Percentiles rank a stretch among this genome's conserved stretches.
phyloP scores from a whole-genome alignment of 148 eudicot species.

The Agrostemma githago region DNA sequence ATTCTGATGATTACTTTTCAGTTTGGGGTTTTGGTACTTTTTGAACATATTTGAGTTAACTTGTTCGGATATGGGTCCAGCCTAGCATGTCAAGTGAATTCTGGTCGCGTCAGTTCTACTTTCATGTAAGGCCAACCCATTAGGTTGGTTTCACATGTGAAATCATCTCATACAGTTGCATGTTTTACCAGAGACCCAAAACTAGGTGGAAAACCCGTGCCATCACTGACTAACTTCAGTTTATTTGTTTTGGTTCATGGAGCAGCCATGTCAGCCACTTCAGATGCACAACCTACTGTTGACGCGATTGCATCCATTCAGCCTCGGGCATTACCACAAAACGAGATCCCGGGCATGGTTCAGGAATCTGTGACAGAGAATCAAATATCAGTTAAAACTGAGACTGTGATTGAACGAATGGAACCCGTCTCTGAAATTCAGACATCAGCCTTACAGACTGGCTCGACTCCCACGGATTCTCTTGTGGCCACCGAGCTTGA shows the following conservation, averaged over 20 bases:
- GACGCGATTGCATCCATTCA: slow-evolving; percentile 10
- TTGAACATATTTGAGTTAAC: background rate
- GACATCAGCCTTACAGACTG: slow-evolving; percentile 27
- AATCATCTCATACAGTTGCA: background rate
- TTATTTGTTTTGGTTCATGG: slow-evolving; percentile 12
- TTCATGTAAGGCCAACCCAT: background rate
- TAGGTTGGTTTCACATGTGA: background rate
- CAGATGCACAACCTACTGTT: slow-evolving; percentile 18
- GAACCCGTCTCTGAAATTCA: slow-evolving; percentile 31
- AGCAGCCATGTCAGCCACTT: slow-evolving; percentile 24
- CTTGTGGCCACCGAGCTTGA: slow-evolving; percentile 38
- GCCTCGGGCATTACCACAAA: slow-evolving; percentile 1
- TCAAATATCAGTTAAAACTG: slow-evolving; percentile 8
- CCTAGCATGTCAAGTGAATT: background rate
- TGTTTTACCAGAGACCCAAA: background rate
- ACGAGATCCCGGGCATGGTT: slow-evolving; percentile 11
- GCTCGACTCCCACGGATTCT: slow-evolving; percentile 38
- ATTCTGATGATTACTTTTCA: background rate
- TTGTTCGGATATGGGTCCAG: background rate
- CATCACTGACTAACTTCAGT: slow-evolving; percentile 5
- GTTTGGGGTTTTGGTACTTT: background rate
- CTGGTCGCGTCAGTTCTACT: background rate
- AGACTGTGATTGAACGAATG: slow-evolving; percentile 13
- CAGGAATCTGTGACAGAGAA: slow-evolving; percentile 11
- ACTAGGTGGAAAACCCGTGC: background rate